Base-by-base conservation (phyloP, 148 eudicot species). In the Amaranthus hypochondriacus region DNA sequence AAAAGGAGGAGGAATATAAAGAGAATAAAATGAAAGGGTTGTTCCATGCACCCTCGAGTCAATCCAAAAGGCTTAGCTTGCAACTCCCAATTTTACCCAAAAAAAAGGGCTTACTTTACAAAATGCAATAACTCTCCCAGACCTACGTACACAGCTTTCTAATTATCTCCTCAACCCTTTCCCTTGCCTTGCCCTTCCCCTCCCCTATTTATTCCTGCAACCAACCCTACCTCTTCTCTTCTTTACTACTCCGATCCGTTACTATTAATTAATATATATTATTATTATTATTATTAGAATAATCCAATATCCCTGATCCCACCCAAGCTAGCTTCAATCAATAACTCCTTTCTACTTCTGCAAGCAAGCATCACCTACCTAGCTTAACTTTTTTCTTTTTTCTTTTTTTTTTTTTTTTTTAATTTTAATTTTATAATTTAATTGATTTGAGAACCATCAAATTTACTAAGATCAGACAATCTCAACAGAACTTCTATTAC, bases 121-220 rank as follows among this genome's bases (percentile, higher is more conserved):
- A 42, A 70, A 75, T 64, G 92, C 96, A 88, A 86, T 90, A 79
- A 86, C 87, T 88, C 74, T 49, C 55, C 67, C 66, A 28, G 39
- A 68, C 81, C 75, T 73, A 18, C 18, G 18, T 18, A 77, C 64
- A 61, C 64, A 28, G 39, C 46, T 61, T 61, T 61, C 64, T 46
- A 61, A 61, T 61, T 39, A 39, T 4, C 28, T 11, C 64, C 75
- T 75, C 78, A 28, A 28, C 39, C 39, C 39, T 28, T 28, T 28
- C 1, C 39, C 39, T 28, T 28, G 39, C 39, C 18, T 18, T 18
- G 18, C 80, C 66, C 81, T 81, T 74, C 78, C 71, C 75, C 50
- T 47, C 73, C 87, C 83, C 81, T 81, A 87, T 89, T 90, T 85
- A 91, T 84, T 90, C 82, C 87, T 78, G 72, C 89, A 84, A 81